Percentiles rank a stretch among this genome's conserved stretches.
Evolutionary conservation across 1,284 basidiomycete genomes (phyloP).

Genomic region (Earliella scabrosa): DNA sequence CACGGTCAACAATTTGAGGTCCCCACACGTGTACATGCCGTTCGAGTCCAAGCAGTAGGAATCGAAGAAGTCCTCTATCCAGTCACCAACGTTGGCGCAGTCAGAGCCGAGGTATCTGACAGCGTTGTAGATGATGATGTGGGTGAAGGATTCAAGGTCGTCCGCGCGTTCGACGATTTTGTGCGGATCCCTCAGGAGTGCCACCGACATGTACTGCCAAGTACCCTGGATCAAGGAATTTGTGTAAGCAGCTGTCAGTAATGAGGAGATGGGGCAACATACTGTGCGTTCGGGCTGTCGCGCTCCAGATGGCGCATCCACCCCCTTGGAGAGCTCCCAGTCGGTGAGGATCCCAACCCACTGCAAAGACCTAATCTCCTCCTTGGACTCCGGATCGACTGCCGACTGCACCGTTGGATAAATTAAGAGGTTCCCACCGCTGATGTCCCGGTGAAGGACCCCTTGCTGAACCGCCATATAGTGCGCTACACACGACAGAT

Average conservation of each 20-base stretch:
- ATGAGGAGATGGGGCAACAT: background rate
- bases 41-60: background rate
- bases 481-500: background rate
- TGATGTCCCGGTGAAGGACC: conserved; percentile 6
- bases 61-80: conserved; percentile 1
- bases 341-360: conserved; percentile 7
- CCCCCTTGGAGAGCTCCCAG: conserved; percentile 9
- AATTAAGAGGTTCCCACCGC: conserved; percentile 3
- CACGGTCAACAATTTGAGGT: background rate
- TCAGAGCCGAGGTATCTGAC: conserved; percentile 7
- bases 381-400: background rate
- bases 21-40: background rate
- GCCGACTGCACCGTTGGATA: background rate
- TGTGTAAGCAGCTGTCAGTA: no score
- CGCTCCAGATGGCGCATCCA: no score
- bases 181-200: background rate
- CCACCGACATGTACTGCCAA: conserved; percentile 5
- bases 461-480: background rate
- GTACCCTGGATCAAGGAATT: background rate
- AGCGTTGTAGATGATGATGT: conserved; percentile 8
- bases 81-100: background rate
- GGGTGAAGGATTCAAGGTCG: conserved; percentile 10
- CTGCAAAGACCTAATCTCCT: background rate
- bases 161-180: background rate
- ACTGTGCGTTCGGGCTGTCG: conserved; percentile 3